Conservation (phyloP, 139 green algal genomes). For the Chlamydomonas urium region DNA sequence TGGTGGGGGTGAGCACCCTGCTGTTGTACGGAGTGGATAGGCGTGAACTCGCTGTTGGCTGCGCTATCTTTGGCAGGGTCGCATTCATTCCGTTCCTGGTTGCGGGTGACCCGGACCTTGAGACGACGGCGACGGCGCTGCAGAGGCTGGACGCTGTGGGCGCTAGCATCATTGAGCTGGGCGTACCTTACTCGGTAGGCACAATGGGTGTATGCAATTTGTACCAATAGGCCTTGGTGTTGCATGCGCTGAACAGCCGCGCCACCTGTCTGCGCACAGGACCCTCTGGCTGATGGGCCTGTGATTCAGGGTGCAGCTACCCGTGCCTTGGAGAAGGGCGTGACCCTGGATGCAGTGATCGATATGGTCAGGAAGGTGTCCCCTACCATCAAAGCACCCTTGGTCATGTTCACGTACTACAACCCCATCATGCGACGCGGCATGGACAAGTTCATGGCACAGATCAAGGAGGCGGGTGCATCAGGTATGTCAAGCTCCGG, state of each 20-base stretch:
- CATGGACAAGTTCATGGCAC: conserved; percentile 79
- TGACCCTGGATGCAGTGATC: conserved; percentile 77
- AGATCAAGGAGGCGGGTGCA: conserved; percentile 82
- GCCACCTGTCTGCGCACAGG: conserved; percentile 31
- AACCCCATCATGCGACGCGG: conserved; percentile 95
- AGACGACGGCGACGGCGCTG: conserved; percentile 80
- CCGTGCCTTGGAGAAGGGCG: conserved; percentile 73
- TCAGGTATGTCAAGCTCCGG: conserved; percentile 46
- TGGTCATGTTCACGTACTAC: conserved; percentile 98
- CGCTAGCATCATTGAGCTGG: conserved; percentile 96
- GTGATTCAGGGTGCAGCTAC: conserved; percentile 92
- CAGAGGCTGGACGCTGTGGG: conserved; percentile 64
- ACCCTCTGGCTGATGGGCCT: conserved; percentile 94
- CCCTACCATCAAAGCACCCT: conserved; percentile 68
- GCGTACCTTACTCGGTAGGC: conserved; percentile 72
- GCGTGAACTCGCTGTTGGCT: no score
- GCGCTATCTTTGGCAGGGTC: conserved; percentile 49
- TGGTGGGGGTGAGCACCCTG: no score
- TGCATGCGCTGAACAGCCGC: no score
- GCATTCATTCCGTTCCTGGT: conserved; percentile 94
- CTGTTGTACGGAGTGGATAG: no score
- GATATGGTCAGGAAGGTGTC: conserved; percentile 54
- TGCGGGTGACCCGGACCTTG: conserved; percentile 91
- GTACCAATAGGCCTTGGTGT: no score
- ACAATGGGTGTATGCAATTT: no score